Conservation (phyloP, 345 rosid species). For the Leavenworthia alabamica region DNA sequence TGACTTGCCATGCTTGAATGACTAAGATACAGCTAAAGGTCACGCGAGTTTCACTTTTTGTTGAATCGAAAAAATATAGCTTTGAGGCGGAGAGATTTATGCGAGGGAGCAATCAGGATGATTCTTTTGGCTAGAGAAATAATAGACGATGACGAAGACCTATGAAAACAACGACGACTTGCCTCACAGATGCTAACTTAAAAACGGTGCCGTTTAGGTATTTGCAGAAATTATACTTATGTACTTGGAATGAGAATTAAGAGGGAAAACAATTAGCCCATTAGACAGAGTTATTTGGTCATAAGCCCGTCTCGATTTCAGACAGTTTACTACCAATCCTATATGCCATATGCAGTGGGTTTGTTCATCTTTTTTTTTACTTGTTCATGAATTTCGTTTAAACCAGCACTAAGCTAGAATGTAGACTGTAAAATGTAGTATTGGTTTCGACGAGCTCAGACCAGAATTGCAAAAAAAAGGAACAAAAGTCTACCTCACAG, state of each 20-base stretch:
- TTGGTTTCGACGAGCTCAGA: background rate
- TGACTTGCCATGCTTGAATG: constrained; percentile 42
- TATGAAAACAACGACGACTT: background rate
- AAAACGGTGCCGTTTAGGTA: background rate
- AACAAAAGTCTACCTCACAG: background rate
- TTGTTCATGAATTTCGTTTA: background rate
- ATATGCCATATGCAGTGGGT: background rate
- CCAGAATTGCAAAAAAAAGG: background rate
- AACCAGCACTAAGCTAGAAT: background rate
- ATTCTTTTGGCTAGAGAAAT: constrained; percentile 6
- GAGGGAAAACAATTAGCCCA: background rate
- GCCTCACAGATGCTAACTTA: background rate
- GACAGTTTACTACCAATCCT: background rate
- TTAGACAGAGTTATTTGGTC: background rate
- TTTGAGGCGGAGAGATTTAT: constrained; percentile 12
- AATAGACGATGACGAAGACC: constrained; percentile 19
- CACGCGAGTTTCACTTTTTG: background rate
- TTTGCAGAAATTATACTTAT: background rate
- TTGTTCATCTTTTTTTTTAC: background rate
- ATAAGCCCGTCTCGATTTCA: background rate
- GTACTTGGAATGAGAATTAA: background rate
- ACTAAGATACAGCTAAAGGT: background rate
- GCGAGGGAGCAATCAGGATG: constrained; percentile 15
- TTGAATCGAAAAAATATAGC: background rate
- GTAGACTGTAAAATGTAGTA: background rate